Percentiles rank a stretch among this genome's conserved stretches.
These are phyloP conservation scores for Neonectria punicea DNA, from an alignment of 2,329 filamentous ascomycete species.

Conservation along the genomic window DNA sequence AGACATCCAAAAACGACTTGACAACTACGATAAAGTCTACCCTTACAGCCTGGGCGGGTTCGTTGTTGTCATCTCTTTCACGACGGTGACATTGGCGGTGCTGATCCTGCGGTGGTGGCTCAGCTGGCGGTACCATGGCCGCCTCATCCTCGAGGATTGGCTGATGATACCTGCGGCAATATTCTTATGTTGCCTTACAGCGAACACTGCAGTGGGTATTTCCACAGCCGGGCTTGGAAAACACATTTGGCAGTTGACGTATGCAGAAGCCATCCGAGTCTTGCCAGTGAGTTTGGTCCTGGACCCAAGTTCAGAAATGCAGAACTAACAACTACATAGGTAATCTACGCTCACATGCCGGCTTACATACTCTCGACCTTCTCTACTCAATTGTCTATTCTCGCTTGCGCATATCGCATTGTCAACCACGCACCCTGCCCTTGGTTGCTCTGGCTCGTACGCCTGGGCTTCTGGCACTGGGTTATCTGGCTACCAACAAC, in stretches of 20 bases:
- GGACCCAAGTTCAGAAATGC: not conserved
- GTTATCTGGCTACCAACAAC: not conserved
- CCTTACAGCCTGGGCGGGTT: not conserved
- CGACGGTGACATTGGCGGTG: not conserved
- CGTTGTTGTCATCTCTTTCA: not conserved
- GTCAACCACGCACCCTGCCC: not conserved
- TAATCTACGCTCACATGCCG: constrained; percentile 3
- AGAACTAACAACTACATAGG: not conserved
- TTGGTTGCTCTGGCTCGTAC: not conserved
- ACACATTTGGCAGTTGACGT: not conserved
- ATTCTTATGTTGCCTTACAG: not conserved
- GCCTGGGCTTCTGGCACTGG: not conserved
- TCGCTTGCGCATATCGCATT: not conserved
- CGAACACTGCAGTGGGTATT: not conserved
- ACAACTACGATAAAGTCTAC: not conserved
- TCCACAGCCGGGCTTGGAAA: not conserved
- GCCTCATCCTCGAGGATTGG: constrained; percentile 1
- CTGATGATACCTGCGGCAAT: not conserved
- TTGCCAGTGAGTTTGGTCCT: not conserved
- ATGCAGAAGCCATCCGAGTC: not conserved
- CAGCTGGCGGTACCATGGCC: not conserved
- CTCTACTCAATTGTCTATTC: not conserved
- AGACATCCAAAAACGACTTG: not conserved
- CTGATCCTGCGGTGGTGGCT: constrained; percentile 4
- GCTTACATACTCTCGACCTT: constrained; percentile 5